Conservation (phyloP, 2,329 filamentous ascomycete species). For the Botryotinia narcissicola region DNA sequence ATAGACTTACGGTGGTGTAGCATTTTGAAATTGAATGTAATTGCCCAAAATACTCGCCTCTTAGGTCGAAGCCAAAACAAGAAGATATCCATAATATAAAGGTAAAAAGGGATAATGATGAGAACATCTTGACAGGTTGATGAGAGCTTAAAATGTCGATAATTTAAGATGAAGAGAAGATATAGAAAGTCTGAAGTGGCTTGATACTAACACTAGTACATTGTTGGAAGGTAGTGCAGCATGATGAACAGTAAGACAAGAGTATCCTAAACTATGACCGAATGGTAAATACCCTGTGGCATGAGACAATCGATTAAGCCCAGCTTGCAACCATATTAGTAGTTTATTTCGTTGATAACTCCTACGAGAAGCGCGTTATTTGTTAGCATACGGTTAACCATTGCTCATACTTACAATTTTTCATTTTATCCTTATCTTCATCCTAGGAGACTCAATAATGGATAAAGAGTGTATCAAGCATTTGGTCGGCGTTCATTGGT, state of each 20-base stretch:
- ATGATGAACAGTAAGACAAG: not conserved
- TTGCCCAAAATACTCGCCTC: not conserved
- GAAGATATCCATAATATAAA: not conserved
- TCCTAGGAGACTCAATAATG: not conserved
- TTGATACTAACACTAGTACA: not conserved
- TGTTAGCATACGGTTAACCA: not conserved
- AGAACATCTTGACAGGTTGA: not conserved
- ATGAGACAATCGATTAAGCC: not conserved
- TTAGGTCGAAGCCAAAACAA: not conserved
- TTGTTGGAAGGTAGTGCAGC: not conserved
- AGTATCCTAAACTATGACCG: not conserved
- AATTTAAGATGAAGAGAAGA: not conserved
- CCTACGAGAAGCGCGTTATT: not conserved
- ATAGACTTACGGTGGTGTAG: not conserved
- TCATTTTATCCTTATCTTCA: not conserved
- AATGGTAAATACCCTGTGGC: not conserved
- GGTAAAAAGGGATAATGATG: not conserved
- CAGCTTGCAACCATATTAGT: not conserved
- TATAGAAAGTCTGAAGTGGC: not conserved
- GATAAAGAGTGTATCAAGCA: not conserved
- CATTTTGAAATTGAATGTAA: not conserved
- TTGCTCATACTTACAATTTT: not conserved
- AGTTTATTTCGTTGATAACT: not conserved
- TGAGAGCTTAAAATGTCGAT: not conserved
- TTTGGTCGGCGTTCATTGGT: not conserved